phyloP scores from a whole-genome alignment of 2,329 filamentous ascomycete genomes.

The Xylaria sp. region DNA sequence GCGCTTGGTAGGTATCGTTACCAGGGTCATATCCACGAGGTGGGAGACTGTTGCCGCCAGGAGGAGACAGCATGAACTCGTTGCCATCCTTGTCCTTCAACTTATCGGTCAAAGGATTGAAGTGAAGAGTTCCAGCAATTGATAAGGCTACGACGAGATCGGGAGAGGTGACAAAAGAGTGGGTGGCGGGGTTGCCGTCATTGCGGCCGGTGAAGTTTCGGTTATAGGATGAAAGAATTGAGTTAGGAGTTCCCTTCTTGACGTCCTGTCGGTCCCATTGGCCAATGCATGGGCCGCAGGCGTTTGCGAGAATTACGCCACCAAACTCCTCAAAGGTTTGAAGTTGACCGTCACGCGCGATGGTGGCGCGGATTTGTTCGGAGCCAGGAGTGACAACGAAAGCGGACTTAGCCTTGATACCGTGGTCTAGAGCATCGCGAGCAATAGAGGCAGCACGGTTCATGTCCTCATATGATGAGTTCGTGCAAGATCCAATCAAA shows the following conservation, averaged over 20 bases:
- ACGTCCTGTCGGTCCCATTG: constrained; percentile 96
- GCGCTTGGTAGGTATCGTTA: constrained; percentile 94
- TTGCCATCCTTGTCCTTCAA: constrained; percentile 97
- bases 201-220: constrained; percentile 99
- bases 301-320: constrained; percentile 93
- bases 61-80: constrained; percentile 87
- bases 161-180: constrained; percentile 91
- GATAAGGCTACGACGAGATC: constrained; percentile 89
- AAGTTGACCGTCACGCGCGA: constrained; percentile 88
- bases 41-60: constrained; percentile 84
- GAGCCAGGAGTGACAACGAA: constrained; percentile 97
- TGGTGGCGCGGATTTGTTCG: constrained; percentile 95
- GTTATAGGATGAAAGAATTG: constrained; percentile 99
- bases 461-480: constrained; percentile 90
- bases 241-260: constrained; percentile 95
- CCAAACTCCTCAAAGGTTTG: constrained; percentile 97
- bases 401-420: constrained; percentile 89
- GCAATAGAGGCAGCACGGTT: constrained; percentile 91
- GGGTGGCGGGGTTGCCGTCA: constrained; percentile 93
- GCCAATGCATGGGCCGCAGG: constrained; percentile 90
- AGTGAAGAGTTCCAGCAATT: constrained; percentile 84
- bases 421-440: constrained; percentile 88
- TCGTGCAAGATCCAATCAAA: constrained; percentile 98
- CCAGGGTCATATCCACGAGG: constrained; percentile 86
- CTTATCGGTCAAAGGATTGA: constrained; percentile 93